Base-by-base conservation (phyloP, 495 filamentous ascomycete genomes). In the Lasiosphaeria miniovina region DNA sequence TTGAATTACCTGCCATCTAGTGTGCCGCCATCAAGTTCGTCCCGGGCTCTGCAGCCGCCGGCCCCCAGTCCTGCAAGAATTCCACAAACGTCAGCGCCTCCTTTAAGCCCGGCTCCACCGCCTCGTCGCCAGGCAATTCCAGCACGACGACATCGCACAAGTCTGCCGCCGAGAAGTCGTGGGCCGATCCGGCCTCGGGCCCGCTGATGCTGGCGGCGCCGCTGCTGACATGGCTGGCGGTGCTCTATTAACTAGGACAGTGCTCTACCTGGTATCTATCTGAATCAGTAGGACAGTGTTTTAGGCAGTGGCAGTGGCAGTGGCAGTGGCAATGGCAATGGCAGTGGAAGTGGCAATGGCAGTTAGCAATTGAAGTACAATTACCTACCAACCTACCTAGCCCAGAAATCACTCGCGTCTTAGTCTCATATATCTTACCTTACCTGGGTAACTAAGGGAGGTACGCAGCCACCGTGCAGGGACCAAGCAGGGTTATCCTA, bases 21-120 rank as follows among this genome's bases (percentile, higher is more conserved):
- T 49, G 46, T 49, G 46, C 46, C 7, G 46, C 46, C 14, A 10
- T 49, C n/a, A 49, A 49, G 46, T 49, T 49, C 46, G 46, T 49
- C n/a, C 2, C 14, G 14, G 46, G 46, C 9, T 8, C 46, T 31
- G 46, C 46, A 15, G 46, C 46, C 24, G 9, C 46, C 6, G 46
- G 1, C 14, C 46, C 46, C 14, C 14, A 49, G 14, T 49, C 46
- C 14, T 49, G 46, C 46, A 49, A 49, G 46, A 49, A 49, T 31
- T n/a, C 46, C 14, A 49, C 14, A n/a, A 49, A n/a, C 46, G 24
- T 49, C n/a, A 31, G 14, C 24, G 46, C 46, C 14, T 49, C 46
- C 14, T 49, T 49, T 3, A 31, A 49, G 24, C 46, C 46, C 14
- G 46, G n/a, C 38, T 41, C 38, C 8, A 41, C 38, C 38, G 38